These are phyloP conservation scores for Phytophthora quininea DNA, from an alignment of 352 stramenopile genomes.

Conservation along the genomic window DNA sequence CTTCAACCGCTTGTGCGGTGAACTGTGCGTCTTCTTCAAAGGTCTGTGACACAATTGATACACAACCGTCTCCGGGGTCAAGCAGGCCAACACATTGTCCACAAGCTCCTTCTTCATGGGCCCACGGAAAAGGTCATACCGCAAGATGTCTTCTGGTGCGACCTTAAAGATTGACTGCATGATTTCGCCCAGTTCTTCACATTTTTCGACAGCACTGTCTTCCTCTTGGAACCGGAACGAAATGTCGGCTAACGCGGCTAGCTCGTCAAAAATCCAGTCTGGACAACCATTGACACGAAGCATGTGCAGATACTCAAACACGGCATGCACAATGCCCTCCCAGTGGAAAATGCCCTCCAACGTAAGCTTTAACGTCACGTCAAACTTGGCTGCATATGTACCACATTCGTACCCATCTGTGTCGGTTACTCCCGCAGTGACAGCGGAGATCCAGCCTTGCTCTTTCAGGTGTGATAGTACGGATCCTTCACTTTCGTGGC, in stretches of 20 bases:
- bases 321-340: constrained; percentile 58
- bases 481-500: constrained; percentile 85
- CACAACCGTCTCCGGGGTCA: constrained; percentile 57
- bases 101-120: constrained; percentile 52
- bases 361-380: constrained; percentile 79
- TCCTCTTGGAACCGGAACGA: constrained; percentile 84
- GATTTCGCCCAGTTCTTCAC: constrained; percentile 71
- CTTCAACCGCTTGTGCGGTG: constrained; percentile 38
- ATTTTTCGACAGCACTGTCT: constrained; percentile 64
- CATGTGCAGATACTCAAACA: constrained; percentile 79
- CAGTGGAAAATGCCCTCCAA: constrained; percentile 63
- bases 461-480: constrained; percentile 81
- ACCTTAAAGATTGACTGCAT: constrained; percentile 80
- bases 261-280: constrained; percentile 78
- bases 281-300: constrained; percentile 55
- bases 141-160: constrained; percentile 54
- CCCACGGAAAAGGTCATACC: constrained; percentile 70
- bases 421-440: constrained; percentile 75
- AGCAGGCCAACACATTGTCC: constrained; percentile 43
- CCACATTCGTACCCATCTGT: constrained; percentile 77
- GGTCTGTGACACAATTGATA: constrained; percentile 59
- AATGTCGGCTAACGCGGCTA: constrained; percentile 68
- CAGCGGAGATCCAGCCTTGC: constrained; percentile 75
- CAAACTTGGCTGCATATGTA: constrained; percentile 71
- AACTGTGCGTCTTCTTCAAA: constrained; percentile 46